Conservation (phyloP, 2,329 filamentous ascomycete genomes). For the Nemania diffusa region DNA sequence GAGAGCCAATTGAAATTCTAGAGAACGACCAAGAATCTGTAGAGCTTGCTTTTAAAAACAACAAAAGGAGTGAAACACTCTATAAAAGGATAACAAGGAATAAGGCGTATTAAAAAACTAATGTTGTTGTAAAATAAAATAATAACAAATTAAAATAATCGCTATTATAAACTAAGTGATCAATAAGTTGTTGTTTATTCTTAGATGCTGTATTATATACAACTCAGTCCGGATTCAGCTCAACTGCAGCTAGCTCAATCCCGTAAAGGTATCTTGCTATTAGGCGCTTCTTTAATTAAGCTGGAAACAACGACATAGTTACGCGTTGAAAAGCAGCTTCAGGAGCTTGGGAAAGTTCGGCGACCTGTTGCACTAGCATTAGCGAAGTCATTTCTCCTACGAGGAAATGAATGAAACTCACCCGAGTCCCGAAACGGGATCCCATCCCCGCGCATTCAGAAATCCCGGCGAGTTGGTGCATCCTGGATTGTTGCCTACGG, state of each 20-base stretch:
- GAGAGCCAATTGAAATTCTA: no score
- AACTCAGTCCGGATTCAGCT: no score
- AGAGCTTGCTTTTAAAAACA: no score
- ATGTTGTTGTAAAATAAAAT: no score
- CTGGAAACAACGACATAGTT: background rate
- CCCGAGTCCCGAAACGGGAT: constrained; percentile 1
- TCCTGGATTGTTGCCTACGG: background rate
- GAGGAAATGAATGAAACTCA: background rate
- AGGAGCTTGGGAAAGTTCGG: background rate
- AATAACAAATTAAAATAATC: no score
- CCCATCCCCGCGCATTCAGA: background rate
- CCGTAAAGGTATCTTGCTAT: background rate
- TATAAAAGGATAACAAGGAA: no score
- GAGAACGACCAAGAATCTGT: no score
- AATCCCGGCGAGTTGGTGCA: background rate
- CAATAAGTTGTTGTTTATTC: no score
- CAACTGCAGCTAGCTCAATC: background rate
- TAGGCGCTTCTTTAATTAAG: background rate
- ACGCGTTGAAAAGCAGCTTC: background rate
- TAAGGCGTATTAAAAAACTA: no score
- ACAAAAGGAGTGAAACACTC: no score
- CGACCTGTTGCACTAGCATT: background rate
- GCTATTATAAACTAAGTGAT: no score
- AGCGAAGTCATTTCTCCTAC: background rate
- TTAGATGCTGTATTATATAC: no score